Base-by-base conservation (phyloP, 1,139 yeast species). In the Yamadazyma membranifaciens region DNA sequence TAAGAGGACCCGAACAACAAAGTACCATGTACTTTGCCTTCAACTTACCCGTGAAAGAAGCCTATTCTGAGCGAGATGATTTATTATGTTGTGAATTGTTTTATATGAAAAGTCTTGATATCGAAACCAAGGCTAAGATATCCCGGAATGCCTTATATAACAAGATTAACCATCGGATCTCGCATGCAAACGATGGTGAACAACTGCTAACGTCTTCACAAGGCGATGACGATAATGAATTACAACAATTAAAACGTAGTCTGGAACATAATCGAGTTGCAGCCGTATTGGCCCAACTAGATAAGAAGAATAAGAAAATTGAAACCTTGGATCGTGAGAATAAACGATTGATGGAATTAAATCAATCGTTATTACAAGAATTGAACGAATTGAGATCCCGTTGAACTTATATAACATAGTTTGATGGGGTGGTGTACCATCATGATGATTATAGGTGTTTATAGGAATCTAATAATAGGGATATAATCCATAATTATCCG, bases 301-400 rank as follows among this genome's bases (percentile, higher is more conserved):
- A 48, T 6, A 57, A 52, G 44, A 59, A 55, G 45, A 56, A 56
- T 35, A 48, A 54, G 31, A 52, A 56, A 34, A 48, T 65, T 34
- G 61, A 61, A 7, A 55, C 50, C 16, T 48, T 67, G 37, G 50
- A 51, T 37, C 46, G 44, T 3, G 72, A 67, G 43, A 65, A 65
- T 45, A 63, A 60, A 44, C 47, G 59, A 36, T 49, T 67, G 25
- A 54, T 66, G 44, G 69, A 65, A 31, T 54, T 66, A 48, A 67
- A 67, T 46, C 69, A 62, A 39, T 60, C 59, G 24, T 48, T 67
- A 35, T 45, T 66, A 16, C 49, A 45, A 27, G 54, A 50, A 16
- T 42, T 48, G 39, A 27, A 27, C 13, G 14, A 27, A 12, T 27
- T 27, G 12, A 27, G 30, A n/a, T n/a, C 11, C 12, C 12, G 28